Percentiles rank a stretch among this genome's conserved stretches.
Conservation (phyloP, 306 rosid species). For the Begonia peltatifolia region DNA sequence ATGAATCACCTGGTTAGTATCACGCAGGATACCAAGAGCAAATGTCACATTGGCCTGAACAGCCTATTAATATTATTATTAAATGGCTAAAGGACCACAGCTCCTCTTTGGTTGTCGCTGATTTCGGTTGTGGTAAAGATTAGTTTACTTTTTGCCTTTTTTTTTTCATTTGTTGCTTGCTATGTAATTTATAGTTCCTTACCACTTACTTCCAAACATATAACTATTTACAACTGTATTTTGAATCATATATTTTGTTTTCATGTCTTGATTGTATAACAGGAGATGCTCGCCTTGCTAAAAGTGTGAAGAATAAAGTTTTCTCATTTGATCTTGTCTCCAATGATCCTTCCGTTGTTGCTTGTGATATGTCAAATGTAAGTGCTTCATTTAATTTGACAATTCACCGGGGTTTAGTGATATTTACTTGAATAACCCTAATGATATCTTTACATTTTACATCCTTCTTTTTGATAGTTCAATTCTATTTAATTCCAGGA, state of each 20-base stretch:
- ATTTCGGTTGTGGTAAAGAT: constrained; percentile 92
- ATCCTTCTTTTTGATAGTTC: too few species aligned
- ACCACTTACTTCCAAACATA: too few species aligned
- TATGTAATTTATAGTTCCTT: background rate
- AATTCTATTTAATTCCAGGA: too few species aligned
- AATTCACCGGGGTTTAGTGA: too few species aligned
- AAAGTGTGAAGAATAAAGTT: constrained; percentile 68
- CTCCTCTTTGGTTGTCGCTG: constrained; percentile 69
- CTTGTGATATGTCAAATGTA: constrained; percentile 92
- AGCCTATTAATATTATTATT: constrained; percentile 64
- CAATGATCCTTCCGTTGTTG: constrained; percentile 55
- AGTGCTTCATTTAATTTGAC: constrained; percentile 9
- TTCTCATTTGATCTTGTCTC: constrained; percentile 89
- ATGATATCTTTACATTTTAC: too few species aligned
- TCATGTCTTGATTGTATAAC: constrained; percentile 13
- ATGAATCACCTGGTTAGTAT: constrained; percentile 47
- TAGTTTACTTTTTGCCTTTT: background rate
- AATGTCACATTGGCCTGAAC: constrained; percentile 92
- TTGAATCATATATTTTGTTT: background rate
- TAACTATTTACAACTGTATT: too few species aligned
- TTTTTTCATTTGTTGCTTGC: background rate
- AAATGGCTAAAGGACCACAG: constrained; percentile 64
- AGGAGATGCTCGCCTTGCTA: constrained; percentile 89
- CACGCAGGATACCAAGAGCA: constrained; percentile 90
- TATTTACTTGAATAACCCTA: too few species aligned